These are phyloP conservation scores for Magnusiomyces tetraspermus DNA, from an alignment of 1,139 yeast species.

Conservation along the genomic window DNA sequence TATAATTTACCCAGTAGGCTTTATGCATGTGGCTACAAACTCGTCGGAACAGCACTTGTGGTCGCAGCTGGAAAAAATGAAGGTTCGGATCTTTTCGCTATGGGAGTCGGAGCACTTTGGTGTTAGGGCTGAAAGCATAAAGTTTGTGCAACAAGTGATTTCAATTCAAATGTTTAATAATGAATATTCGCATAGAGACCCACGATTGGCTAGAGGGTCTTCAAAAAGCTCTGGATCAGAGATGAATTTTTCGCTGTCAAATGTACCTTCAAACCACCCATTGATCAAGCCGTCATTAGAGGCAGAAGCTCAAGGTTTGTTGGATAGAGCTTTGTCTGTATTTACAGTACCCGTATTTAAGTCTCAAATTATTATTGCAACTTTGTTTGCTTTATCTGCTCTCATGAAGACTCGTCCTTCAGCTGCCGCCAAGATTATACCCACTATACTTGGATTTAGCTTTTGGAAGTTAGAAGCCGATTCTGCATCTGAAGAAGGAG, in stretches of 20 bases:
- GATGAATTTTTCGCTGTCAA: slow-evolving; percentile 45
- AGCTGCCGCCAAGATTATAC: slow-evolving; percentile 28
- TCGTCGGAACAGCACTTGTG: slow-evolving; percentile 25
- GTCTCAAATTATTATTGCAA: slow-evolving; percentile 27
- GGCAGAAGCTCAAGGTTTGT: slow-evolving; percentile 59
- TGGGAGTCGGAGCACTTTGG: slow-evolving; percentile 31
- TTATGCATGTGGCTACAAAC: slow-evolving; percentile 26
- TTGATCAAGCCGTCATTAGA: slow-evolving; percentile 52
- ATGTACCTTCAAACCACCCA: slow-evolving; percentile 58
- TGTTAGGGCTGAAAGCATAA: slow-evolving; percentile 56
- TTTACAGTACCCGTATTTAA: slow-evolving; percentile 38
- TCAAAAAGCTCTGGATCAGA: neutral
- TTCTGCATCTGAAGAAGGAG: slow-evolving; percentile 19
- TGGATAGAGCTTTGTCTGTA: slow-evolving; percentile 54
- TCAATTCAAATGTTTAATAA: slow-evolving; percentile 54
- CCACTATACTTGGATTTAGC: slow-evolving; percentile 30
- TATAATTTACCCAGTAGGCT: slow-evolving; percentile 30
- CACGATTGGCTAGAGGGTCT: slow-evolving; percentile 24
- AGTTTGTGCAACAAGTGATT: slow-evolving; percentile 63
- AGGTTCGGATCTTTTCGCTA: slow-evolving; percentile 25
- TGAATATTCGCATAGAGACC: slow-evolving; percentile 20
- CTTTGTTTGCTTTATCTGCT: slow-evolving; percentile 32
- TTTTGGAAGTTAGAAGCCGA: slow-evolving; percentile 20
- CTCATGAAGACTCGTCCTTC: slow-evolving; percentile 31
- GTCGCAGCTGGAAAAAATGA: slow-evolving; percentile 27